Evolutionary conservation across 495 filamentous ascomycete genomes (phyloP), one percentile per base, ranked within the genome.

Genomic region (Xylaria longipes): DNA sequence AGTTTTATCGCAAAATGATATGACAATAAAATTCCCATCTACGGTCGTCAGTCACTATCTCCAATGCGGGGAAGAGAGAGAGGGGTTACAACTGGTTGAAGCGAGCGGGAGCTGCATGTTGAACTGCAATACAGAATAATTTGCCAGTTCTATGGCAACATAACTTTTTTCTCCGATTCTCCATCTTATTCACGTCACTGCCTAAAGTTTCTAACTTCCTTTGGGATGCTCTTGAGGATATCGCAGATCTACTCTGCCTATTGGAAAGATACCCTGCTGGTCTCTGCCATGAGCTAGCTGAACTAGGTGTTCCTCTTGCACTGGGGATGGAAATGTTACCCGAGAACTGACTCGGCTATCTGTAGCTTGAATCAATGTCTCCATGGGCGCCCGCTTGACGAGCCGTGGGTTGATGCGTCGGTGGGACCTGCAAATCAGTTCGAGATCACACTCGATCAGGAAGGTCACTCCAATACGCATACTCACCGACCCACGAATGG

Each of bases 361-460:
- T 43, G 20, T 4, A 8, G 52, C 33, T 5, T 11, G 14, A 37
- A 37, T 22, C 31, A 14, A 17, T 35, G 20, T 22, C 35, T 43
- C 48, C 35, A 54, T 20, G 46, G n/a, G n/a, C 1, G n/a, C 43
- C 46, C 41, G 35, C 29, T 43, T 20, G n/a, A 67, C 2, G 8
- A 56, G 65, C 20, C 5, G 2, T 61, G 37, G 7, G 20, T 22
- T 68, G n/a, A 31, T 61, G 39, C 66, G 41, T 48, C 52, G 46
- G 54, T 69, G 52, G 12, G 52, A 61, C 61, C 66, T 69, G 66
- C 66, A 69, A 31, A 39, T 45, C 7, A 48, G 54, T 29, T 29
- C n/a, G 48, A 39, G 46, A 43, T 67, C 65, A 48, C 29, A 62
- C 68, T 65, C 27, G 60, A 71, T 65, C 69, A 58, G 69, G 69